These are phyloP conservation scores for Phalaenopsis equestris DNA, from an alignment of 106 monocot species.

Conservation along the genomic window DNA sequence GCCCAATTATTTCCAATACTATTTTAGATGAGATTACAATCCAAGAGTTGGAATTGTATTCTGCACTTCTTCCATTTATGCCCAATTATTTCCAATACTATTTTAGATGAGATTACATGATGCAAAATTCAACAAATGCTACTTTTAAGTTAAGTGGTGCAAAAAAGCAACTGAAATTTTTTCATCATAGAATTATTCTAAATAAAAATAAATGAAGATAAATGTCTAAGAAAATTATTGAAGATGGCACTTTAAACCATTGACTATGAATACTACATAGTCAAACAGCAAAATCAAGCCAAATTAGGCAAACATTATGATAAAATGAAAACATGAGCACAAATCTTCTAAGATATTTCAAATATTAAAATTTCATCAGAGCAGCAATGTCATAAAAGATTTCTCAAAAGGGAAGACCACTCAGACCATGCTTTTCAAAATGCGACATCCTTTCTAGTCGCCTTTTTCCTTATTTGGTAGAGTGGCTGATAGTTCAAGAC, in stretches of 20 bases:
- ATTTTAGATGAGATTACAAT: background rate
- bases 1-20: too few relatives aligned
- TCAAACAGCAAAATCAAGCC: background rate
- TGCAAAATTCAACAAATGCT: background rate
- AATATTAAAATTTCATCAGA: background rate
- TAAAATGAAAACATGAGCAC: background rate
- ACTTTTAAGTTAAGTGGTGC: background rate
- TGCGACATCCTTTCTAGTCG: background rate
- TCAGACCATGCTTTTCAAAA: background rate
- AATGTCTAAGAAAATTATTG: too few relatives aligned
- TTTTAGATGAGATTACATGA: background rate
- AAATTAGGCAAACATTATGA: background rate
- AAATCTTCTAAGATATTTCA: background rate
- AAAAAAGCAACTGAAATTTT: background rate
- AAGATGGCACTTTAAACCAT: too few relatives aligned
- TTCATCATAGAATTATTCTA: background rate
- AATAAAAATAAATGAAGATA: background rate
- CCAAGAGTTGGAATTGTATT: background rate
- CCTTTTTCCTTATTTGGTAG: background rate
- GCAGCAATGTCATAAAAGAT: background rate
- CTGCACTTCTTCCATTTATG: background rate
- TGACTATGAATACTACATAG: background rate
- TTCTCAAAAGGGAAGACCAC: background rate
- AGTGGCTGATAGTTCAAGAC: background rate
- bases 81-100: background rate